Conservation (phyloP, 148 eudicot species). For the Silene latifolia region DNA sequence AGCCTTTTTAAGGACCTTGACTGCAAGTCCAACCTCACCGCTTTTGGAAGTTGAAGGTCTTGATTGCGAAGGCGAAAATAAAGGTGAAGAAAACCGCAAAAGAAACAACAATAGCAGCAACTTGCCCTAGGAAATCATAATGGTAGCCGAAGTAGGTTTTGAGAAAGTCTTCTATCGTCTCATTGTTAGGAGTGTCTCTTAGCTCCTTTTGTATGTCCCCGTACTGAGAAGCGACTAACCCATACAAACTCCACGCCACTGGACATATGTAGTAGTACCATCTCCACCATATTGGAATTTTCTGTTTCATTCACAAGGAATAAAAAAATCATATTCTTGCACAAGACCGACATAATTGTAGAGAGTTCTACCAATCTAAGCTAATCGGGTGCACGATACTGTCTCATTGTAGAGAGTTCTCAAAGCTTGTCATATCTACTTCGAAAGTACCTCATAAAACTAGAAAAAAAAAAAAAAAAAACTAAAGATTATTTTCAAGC, state of each 20-base stretch:
- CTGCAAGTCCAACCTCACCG: constrained; percentile 22
- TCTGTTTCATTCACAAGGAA: constrained; percentile 27
- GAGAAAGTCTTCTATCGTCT: constrained; percentile 34
- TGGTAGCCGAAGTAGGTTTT: constrained; percentile 42
- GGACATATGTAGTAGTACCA: constrained; percentile 69
- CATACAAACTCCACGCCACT: constrained; percentile 62
- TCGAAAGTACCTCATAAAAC: no score
- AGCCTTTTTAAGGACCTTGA: background rate
- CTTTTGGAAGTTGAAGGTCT: constrained; percentile 65
- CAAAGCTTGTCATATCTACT: no score
- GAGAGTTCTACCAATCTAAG: no score
- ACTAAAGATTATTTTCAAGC: no score
- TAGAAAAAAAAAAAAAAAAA: no score
- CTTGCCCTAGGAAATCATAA: constrained; percentile 51
- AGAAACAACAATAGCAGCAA: constrained; percentile 42
- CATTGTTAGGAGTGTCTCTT: background rate
- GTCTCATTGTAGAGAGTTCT: no score
- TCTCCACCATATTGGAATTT: constrained; percentile 64
- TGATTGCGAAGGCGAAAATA: constrained; percentile 55
- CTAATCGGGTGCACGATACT: no score
- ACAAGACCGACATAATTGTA: no score
- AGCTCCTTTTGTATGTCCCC: constrained; percentile 34
- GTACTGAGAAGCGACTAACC: constrained; percentile 58
- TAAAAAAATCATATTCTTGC: background rate
- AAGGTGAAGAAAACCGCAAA: constrained; percentile 39